Evolutionary conservation across 805 yeast species (phyloP), one percentile per base, ranked within the genome.

Genomic region (Maudiozyma serrabonitensis): DNA sequence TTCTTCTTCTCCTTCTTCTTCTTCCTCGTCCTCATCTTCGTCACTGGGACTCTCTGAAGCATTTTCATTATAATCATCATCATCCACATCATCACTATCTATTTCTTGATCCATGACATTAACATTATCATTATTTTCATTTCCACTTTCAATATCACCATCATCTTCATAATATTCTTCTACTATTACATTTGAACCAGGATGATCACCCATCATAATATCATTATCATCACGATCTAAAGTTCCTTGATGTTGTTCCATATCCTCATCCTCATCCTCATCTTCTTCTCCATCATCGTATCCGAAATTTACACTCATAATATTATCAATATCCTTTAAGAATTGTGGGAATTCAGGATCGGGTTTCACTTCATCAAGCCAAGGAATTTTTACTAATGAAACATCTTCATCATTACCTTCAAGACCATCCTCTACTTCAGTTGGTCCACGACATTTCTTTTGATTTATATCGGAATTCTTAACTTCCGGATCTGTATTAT

Each of bases 231-330:
- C 23, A 21, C 23, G 23, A 21, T 21, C 46, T 5, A 45, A 47
- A n/a, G 28, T 45, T 18, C 23, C 21, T 6, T 18, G 23, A 21
- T 21, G 25, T 18, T 45, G 37, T 21, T 9, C 32, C 9, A 6
- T 21, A 32, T 44, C 47, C 9, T 26, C 37, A 23, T 46, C 49
- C 6, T 57, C 59, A 43, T 45, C 54, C 2, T 57, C 57, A 7
- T 66, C 60, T 50, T 56, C 67, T 49, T 69, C 54, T 43, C 55
- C 57, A 21, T 63, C 69, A 13, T 62, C 68, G 46, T 54, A 64
- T 9, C 64, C 70, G 40, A 62, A 56, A 52, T 61, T 62, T 3
- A 54, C 58, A 31, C 62, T 60, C 60, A 67, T 62, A 3, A 64
- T 56, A 12, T 53, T 49, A 38, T 66, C 69, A 16, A 67, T 56